Evolutionary conservation across 495 filamentous ascomycete genomes (phyloP), one percentile per base, ranked within the genome.

Genomic region (Delitschia confertaspora): DNA sequence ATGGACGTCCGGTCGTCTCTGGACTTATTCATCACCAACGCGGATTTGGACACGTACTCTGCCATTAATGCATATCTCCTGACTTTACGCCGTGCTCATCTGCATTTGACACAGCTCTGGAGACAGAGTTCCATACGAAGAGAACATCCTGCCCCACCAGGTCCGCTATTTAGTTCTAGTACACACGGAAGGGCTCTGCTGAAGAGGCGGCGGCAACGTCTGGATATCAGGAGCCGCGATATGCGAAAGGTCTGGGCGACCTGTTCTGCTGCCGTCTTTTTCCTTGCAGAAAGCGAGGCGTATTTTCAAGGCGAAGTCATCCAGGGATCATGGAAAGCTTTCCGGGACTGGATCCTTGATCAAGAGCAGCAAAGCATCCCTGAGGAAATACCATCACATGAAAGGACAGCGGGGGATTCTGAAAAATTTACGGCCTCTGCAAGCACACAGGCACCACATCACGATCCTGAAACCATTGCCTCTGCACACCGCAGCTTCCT

Each of bases 241-340:
- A 79, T 93, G 70, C 70, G 91, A 7, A 80, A 73, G 16, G 72
- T 88, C 0, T 98, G 91, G 89, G 88, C 88, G 2, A 88, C 83
- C 2, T 73, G 79, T 47, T 82, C 82, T 51, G 82, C 85, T 3
- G 82, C 85, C 0, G 70, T 89, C 1, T 94, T 93, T 64, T 82
- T 95, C 47, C 69, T 98, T 3, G 82, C 82, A 1, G 88, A 95
- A 49, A 76, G 82, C 9, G 82, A 86, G 42, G 76, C 74, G 9
- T 95, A 91, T 50, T 79, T 95, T 47, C 88, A 95, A 57, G 85
- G 83, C 2, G 87, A 95, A 59, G 81, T 95, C 1, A 76, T 95
- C 13, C 74, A 80, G 39, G 79, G 78, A 6, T 81, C 84, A 0
- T 93, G 83, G 71, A 67, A 72, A 32, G 67, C 73, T 44, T 75